Percentiles rank a stretch among this genome's conserved stretches.
Evolutionary conservation across 2,329 filamentous ascomycete species (phyloP).

Genomic region (Zopfia rhizophila): DNA sequence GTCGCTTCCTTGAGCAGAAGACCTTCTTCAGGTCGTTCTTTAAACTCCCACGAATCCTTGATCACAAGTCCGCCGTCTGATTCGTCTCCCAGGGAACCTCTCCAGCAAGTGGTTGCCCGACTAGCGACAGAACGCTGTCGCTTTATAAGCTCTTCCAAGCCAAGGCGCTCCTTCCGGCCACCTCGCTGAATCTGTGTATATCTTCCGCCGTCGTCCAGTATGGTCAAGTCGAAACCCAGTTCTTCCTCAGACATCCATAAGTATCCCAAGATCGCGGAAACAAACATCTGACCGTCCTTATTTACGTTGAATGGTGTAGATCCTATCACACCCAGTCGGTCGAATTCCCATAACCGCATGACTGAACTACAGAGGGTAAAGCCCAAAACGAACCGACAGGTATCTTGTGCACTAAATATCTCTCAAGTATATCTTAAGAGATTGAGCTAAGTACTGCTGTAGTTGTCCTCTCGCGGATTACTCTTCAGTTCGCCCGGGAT

Average conservation of each 20-base stretch:
- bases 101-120: slow-evolving; percentile 9
- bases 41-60: slow-evolving; percentile 12
- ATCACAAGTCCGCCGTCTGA: slow-evolving; percentile 3
- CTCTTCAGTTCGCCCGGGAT: slow-evolving; percentile 55
- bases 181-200: slow-evolving; percentile 7
- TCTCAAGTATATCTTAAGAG: slow-evolving; percentile 57
- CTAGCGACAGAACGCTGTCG: slow-evolving; percentile 9
- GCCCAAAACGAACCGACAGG: slow-evolving; percentile 53
- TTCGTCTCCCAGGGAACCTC: slow-evolving; percentile 1
- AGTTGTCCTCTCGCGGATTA: slow-evolving; percentile 52
- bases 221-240: slow-evolving; percentile 57
- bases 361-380: slow-evolving; percentile 59
- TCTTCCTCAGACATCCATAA: slow-evolving; percentile 53
- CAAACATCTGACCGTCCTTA: slow-evolving; percentile 51
- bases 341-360: slow-evolving; percentile 59
- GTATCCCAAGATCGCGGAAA: slow-evolving; percentile 53
- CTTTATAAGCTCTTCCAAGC: slow-evolving; percentile 6
- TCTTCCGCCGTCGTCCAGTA: slow-evolving; percentile 30
- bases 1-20: slow-evolving; percentile 11
- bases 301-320: slow-evolving; percentile 60
- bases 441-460: slow-evolving; percentile 42
- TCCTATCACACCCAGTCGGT: slow-evolving; percentile 56
- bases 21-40: slow-evolving; percentile 9
- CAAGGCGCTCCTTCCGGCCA: slow-evolving; percentile 1
- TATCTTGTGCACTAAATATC: slow-evolving; percentile 45